These are phyloP conservation scores for Aphanomyces cochlioides DNA, from an alignment of 352 stramenopile genomes.

Conservation along the genomic window DNA sequence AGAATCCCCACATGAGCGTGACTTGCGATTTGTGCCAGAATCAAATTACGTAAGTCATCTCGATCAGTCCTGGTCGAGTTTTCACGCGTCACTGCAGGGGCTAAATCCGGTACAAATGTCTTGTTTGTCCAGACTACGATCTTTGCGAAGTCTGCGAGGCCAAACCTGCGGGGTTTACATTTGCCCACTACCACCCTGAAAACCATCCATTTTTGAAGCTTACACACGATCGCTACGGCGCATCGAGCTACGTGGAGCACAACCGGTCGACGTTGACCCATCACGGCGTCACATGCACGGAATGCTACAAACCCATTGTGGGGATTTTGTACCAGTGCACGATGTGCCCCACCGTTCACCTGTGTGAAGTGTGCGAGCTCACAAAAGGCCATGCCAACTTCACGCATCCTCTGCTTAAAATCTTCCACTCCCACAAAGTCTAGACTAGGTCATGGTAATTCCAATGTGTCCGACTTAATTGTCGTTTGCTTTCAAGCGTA, in stretches of 20 bases:
- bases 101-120: slow-evolving; percentile 9
- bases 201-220: slow-evolving; percentile 19
- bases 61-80: neutral
- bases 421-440: neutral
- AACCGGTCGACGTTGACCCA: slow-evolving; percentile 1
- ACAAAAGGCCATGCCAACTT: slow-evolving; percentile 19
- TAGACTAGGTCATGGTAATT: no score
- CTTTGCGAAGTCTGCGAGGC: slow-evolving; percentile 5
- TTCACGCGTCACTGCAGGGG: neutral
- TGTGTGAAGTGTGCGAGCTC: slow-evolving; percentile 25
- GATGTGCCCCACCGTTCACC: neutral
- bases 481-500: no score
- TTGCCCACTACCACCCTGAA: neutral
- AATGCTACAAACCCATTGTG: slow-evolving; percentile 12
- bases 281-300: neutral
- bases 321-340: slow-evolving; percentile 30
- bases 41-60: neutral
- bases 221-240: slow-evolving; percentile 7
- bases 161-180: no score
- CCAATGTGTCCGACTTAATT: no score
- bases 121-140: slow-evolving; percentile 17
- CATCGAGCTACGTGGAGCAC: neutral
- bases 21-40: neutral
- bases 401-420: slow-evolving; percentile 18
- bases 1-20: neutral